Percentiles rank a stretch among this genome's conserved stretches.
Conservation (phyloP, 2,329 filamentous ascomycete species). For the Thelonectria rubi region DNA sequence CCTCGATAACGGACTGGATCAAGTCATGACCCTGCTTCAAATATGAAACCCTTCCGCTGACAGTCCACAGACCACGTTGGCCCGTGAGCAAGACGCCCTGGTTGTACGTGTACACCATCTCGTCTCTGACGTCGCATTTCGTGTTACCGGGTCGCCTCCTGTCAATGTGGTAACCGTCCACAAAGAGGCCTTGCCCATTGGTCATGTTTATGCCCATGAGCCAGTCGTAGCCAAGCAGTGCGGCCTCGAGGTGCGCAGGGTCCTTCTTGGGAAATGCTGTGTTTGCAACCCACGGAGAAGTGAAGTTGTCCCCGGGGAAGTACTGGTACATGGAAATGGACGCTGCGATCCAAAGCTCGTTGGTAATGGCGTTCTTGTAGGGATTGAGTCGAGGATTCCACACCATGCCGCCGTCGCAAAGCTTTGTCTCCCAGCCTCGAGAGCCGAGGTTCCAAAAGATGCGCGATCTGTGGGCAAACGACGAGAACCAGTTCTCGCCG, state of each 20-base stretch:
- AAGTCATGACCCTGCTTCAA: constrained; percentile 83
- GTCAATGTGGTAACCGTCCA: constrained; percentile 87
- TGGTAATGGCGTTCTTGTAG: constrained; percentile 97
- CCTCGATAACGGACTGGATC: constrained; percentile 75
- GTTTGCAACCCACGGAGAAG: constrained; percentile 67
- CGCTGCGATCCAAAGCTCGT: constrained; percentile 86
- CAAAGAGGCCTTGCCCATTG: constrained; percentile 77
- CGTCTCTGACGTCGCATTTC: constrained; percentile 81
- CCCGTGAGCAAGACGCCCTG: constrained; percentile 90
- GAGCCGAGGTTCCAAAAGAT: constrained; percentile 86
- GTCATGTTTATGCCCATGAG: constrained; percentile 82
- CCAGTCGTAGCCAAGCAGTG: constrained; percentile 83
- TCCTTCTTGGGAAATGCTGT: constrained; percentile 54
- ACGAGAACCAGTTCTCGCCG: constrained; percentile 75
- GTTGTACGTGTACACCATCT: constrained; percentile 96
- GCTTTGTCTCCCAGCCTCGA: constrained; percentile 80
- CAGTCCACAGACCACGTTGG: constrained; percentile 80
- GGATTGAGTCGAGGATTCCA: constrained; percentile 85
- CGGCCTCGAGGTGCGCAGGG: constrained; percentile 74
- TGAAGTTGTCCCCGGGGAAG: constrained; percentile 82
- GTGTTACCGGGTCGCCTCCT: constrained; percentile 70
- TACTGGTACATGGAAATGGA: constrained; percentile 90
- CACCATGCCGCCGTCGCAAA: constrained; percentile 88
- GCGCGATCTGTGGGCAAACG: constrained; percentile 83
- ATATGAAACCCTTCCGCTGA: constrained; percentile 76